A percentile compares a stretch with the other conserved stretches of the same genome.
Evolutionary conservation across 495 filamentous ascomycete genomes (phyloP).

Genomic region (Hypoxylon rickii): DNA sequence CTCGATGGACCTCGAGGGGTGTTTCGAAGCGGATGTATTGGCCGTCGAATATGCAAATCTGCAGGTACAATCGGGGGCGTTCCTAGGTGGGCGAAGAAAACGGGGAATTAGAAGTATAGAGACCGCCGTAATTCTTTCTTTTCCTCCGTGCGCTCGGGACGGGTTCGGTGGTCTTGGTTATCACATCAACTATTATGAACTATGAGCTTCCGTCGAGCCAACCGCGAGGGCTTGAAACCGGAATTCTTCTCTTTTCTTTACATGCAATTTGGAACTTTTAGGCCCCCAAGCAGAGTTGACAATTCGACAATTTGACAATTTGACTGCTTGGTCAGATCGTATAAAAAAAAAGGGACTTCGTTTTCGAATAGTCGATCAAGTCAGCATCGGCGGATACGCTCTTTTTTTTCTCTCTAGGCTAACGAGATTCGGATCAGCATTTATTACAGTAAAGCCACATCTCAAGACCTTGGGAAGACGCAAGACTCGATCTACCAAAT

Average conservation of each 20-base stretch:
- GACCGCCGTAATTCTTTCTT: slow-evolving; percentile 9
- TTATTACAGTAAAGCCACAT: slow-evolving; percentile 17
- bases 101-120: slow-evolving; percentile 22
- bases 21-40: slow-evolving; percentile 16
- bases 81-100: slow-evolving; percentile 1
- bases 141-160: slow-evolving; percentile 5
- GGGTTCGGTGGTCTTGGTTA: not conserved
- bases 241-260: not conserved
- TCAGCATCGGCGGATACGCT: slow-evolving; percentile 17
- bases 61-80: slow-evolving; percentile 22
- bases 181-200: not conserved
- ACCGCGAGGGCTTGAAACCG: not conserved
- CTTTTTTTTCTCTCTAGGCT: slow-evolving; percentile 12
- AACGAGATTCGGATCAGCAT: slow-evolving; percentile 32
- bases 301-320: not conserved
- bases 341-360: slow-evolving; percentile 8
- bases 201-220: not conserved
- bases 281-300: slow-evolving; percentile 1
- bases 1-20: not conserved
- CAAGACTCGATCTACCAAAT: slow-evolving; percentile 23
- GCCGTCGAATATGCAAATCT: slow-evolving; percentile 12
- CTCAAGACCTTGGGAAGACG: slow-evolving; percentile 2
- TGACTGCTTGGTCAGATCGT: not conserved
- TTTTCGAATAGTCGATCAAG: slow-evolving; percentile 18
- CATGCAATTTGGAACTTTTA: not conserved